Evolutionary conservation across 108 stramenopile species (phyloP).

Genomic region (Mediolabrus comicus): DNA sequence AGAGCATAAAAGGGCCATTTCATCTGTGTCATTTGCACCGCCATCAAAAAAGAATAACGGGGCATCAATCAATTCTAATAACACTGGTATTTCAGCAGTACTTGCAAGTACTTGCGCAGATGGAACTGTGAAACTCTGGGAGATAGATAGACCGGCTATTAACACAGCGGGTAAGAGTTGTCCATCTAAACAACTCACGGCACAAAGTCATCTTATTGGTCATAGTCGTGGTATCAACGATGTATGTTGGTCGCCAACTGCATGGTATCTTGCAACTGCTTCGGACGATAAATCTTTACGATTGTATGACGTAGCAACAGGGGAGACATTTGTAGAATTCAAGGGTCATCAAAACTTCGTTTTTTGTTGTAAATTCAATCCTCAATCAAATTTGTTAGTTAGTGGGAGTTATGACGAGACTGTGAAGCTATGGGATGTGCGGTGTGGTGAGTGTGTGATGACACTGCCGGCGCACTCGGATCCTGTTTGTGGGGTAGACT

Average conservation of each 20-base stretch:
- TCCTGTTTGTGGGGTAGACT: conserved; percentile 91
- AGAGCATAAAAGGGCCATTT: conserved; percentile 83
- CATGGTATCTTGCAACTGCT: conserved; percentile 82
- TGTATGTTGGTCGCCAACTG: conserved; percentile 71
- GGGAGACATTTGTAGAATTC: conserved; percentile 84
- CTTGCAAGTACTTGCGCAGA: conserved; percentile 80
- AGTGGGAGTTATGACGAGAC: conserved; percentile 92
- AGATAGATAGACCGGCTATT: conserved; percentile 23
- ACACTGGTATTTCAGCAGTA: conserved; percentile 24
- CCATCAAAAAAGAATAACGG: conserved; percentile 2
- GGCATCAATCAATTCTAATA: background rate
- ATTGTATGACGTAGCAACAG: conserved; percentile 79
- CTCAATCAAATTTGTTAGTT: conserved; percentile 74
- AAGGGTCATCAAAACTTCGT: conserved; percentile 91
- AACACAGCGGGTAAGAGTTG: conserved; percentile 1
- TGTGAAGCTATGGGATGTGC: conserved; percentile 95
- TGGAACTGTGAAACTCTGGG: conserved; percentile 78
- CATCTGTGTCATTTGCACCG: conserved; percentile 71
- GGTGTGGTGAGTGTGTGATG: conserved; percentile 86
- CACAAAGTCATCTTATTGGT: conserved; percentile 42
- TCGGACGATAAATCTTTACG: conserved; percentile 90
- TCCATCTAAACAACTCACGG: conserved; percentile 9
- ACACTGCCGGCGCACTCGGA: conserved; percentile 95
- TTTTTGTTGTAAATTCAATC: conserved; percentile 86
- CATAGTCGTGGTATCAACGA: conserved; percentile 87